Base-by-base conservation (phyloP, 192 early-diverging fungal species). In the Rhizoclosmatium sp. region DNA sequence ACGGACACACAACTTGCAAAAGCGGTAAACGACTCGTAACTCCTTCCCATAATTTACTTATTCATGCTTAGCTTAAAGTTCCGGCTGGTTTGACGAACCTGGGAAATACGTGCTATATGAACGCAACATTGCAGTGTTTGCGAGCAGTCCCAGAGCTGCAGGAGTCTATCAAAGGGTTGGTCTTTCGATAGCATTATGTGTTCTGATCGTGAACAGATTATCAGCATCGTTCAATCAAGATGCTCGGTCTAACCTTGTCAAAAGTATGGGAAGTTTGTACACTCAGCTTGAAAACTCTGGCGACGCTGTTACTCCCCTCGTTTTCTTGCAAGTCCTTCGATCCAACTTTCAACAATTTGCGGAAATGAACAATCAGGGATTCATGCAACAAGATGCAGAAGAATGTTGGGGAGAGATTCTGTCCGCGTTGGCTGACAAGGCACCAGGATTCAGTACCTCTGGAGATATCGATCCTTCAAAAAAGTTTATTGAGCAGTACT, bases 371-470 rank as follows among this genome's bases (percentile, higher is more conserved):
- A 82, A 82, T 56, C 85, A 86, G 49, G 85, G 88, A 31, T 95
- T 85, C 79, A 89, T 92, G 84, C 98, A 99, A 84, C 98, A 99
- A 83, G 98, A 99, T 82, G 98, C 98, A 1, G 96, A 99, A 81
- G 98, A 99, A 80, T 98, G 94, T 84, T 99, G 96, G 96, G 92
- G 91, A 78, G 89, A 97, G 81, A 80, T 99, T 41, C 81, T 99
- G 19, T 89, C 91, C 0, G 87, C 89, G 1, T 80, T 99, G 49
- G 87, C 87, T 21, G 82, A 89, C 48, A 92, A 89, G 70, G 86
- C 92, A 7, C 89, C 85, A 1, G 89, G 89, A 4, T 70, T 87
- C 39, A 77, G 68, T 10, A 21, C 54, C 19, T 79, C 79, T 47
- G 87, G 87, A 1, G 77, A 82, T n/a, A 19, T 73, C 2, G 72